These are phyloP conservation scores for Sporothrix variecibatus DNA, from an alignment of 2,329 filamentous ascomycete genomes.

Conservation along the genomic window DNA sequence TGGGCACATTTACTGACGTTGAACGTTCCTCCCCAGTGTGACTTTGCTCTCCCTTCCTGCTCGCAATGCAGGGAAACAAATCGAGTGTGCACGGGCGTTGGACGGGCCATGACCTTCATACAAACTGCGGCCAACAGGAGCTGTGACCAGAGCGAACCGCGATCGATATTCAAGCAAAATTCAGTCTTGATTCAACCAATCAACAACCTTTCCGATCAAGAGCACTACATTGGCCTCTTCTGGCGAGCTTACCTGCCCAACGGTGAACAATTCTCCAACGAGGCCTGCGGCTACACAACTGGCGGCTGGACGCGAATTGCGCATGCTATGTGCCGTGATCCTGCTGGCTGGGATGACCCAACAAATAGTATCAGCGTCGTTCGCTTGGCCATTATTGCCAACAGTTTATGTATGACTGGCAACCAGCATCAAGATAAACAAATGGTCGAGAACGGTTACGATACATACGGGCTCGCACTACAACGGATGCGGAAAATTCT, in stretches of 20 bases:
- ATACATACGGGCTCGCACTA: not conserved
- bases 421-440: slow-evolving; percentile 2
- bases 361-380: not conserved
- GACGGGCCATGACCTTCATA: not conserved
- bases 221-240: slow-evolving; percentile 18
- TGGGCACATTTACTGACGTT: not conserved
- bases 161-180: not conserved
- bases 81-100: not conserved
- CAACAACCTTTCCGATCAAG: not conserved
- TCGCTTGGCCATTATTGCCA: slow-evolving; percentile 11
- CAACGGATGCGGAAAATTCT: not conserved
- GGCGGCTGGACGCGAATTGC: slow-evolving; percentile 15
- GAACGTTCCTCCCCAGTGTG: not conserved
- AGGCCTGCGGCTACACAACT: slow-evolving; percentile 11
- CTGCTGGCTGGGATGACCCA: no score
- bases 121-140: not conserved
- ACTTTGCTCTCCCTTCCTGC: slow-evolving; percentile 13
- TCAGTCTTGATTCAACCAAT: not conserved
- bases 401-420: slow-evolving; percentile 17
- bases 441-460: slow-evolving; percentile 1
- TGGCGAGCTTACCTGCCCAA: slow-evolving; percentile 16
- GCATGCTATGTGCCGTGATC: not conserved
- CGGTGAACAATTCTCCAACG: not conserved
- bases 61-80: slow-evolving; percentile 7
- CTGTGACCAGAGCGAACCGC: no score